Percentiles rank a stretch among this genome's conserved stretches.
phyloP scores from a whole-genome alignment of 2,329 filamentous ascomycete species.

The Rhynchosporium graminicola region DNA sequence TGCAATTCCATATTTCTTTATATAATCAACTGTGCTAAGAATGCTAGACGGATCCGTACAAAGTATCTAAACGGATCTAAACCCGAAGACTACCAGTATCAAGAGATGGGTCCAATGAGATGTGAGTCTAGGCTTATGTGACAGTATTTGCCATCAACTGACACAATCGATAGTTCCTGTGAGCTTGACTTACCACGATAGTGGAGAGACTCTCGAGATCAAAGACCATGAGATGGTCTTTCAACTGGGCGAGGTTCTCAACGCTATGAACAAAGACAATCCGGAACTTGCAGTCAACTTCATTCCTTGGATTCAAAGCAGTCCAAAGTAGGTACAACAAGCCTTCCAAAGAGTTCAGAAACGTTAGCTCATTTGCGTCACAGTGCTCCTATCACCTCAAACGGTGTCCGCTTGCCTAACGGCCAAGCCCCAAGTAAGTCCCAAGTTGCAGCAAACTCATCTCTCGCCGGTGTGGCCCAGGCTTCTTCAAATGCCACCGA shows the following conservation, averaged over 20 bases:
- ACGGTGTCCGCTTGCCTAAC: conserved; percentile 26
- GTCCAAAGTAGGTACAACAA: conserved; percentile 45
- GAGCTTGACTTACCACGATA: conserved; percentile 38
- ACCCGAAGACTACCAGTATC: conserved; percentile 65
- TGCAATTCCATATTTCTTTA: not conserved
- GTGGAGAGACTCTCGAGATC: conserved; percentile 48
- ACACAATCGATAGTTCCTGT: conserved; percentile 47
- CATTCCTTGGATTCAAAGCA: conserved; percentile 61
- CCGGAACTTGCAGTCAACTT: conserved; percentile 29
- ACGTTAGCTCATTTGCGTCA: not conserved
- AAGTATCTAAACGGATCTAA: conserved; percentile 57
- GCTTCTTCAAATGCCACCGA: conserved; percentile 31
- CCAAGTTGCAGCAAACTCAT: conserved; percentile 26
- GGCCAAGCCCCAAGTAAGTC: conserved; percentile 26
- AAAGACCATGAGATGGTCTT: conserved; percentile 66
- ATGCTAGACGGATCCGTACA: conserved; percentile 57
- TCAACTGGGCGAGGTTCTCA: conserved; percentile 61
- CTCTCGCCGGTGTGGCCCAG: conserved; percentile 18
- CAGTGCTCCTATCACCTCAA: conserved; percentile 21
- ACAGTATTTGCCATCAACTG: not conserved
- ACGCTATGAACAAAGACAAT: conserved; percentile 53
- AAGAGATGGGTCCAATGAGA: conserved; percentile 56
- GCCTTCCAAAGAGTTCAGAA: not conserved
- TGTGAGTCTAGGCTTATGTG: not conserved
- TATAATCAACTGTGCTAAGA: not conserved